Evolutionary conservation across 768 basidiomycete genomes (phyloP), one percentile per base, ranked within the genome.

Genomic region (Tylopilus subfusipes): DNA sequence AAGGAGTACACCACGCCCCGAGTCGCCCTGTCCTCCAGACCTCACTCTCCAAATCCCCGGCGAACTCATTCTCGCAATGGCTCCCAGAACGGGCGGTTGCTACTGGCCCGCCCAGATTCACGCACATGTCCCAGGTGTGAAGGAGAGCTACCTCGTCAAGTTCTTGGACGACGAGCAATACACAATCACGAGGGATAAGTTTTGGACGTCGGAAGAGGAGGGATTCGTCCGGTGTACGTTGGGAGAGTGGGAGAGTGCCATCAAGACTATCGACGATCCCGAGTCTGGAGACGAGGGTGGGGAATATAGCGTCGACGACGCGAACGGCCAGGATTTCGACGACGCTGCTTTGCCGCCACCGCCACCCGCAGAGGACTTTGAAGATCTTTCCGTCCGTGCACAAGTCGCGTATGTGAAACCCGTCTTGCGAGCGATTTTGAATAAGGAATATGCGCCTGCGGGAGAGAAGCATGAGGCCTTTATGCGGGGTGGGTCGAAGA

Each of bases 71-170:
- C 73, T 90, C 13, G 84, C 84, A 7, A 68, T 68, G 50, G 63
- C 59, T 21, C 68, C 68, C 25, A 62, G 60, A n/a, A 65, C 65
- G 7, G 60, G 70, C 5, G 57, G 61, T 5, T 60, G 66, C 16
- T 85, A 84, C 60, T 92, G 89, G 89, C 87, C 89, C 3, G 89
- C 84, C 1, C 73, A 73, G 63, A 70, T 91, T 38, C 61, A 83
- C 11, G 72, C 61, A 0, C 88, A 84, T 60, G 52, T 80, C 22
- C 67, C 69, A 3, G 65, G 42, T 19, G 62, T 67, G n/a, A 64
- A 68, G 36, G 75, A 77, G 52, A 78, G 72, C 62, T 92, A 88
- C 65, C 63, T 57, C 22, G 71, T 88, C 7, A 68, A 73, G n/a
- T 91, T 80, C 69, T 71, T 88, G 57, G 88, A 89, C 53, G 76